phyloP scores from a whole-genome alignment of 2,329 filamentous ascomycete species.

The Davidsoniella eucalypti region DNA sequence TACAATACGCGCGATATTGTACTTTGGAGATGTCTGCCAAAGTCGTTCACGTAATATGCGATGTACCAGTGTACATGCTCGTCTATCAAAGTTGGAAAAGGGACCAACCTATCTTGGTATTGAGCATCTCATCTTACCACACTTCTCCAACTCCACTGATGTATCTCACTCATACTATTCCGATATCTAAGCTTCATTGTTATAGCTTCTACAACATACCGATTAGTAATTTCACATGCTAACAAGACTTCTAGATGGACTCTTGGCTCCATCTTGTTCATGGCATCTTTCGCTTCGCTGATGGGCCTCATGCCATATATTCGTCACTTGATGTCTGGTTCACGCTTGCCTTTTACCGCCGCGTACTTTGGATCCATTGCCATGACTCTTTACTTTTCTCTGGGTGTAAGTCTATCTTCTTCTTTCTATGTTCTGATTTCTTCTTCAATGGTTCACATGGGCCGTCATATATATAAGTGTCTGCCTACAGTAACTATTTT shows the following conservation, averaged over 20 bases:
- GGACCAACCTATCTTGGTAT: too few relatives aligned
- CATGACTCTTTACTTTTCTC: constrained; percentile 78
- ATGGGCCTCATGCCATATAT: constrained; percentile 79
- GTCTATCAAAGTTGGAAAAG: too few relatives aligned
- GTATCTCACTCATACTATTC: too few relatives aligned
- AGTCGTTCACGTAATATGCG: too few relatives aligned
- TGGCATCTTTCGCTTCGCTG: constrained; percentile 82
- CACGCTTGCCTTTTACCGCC: constrained; percentile 79
- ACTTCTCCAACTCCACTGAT: too few relatives aligned
- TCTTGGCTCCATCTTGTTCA: constrained; percentile 76
- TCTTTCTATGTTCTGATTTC: neutral
- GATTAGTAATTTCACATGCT: constrained; percentile 12
- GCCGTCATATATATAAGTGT: too few relatives aligned
- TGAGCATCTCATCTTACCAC: too few relatives aligned
- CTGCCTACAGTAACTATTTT: too few relatives aligned
- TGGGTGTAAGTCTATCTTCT: constrained; percentile 55
- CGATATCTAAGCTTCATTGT: too few relatives aligned
- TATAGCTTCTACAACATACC: constrained; percentile 16
- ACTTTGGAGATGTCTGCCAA: neutral
- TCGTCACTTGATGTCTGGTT: constrained; percentile 67
- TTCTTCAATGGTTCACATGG: neutral
- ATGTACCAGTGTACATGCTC: too few relatives aligned
- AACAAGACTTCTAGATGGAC: constrained; percentile 55
- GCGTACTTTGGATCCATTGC: constrained; percentile 89
- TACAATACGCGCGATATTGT: neutral